Percentiles rank a stretch among this genome's conserved stretches.
These are phyloP conservation scores for Withania somnifera DNA, from an alignment of 305 asterid species.

Conservation along the genomic window DNA sequence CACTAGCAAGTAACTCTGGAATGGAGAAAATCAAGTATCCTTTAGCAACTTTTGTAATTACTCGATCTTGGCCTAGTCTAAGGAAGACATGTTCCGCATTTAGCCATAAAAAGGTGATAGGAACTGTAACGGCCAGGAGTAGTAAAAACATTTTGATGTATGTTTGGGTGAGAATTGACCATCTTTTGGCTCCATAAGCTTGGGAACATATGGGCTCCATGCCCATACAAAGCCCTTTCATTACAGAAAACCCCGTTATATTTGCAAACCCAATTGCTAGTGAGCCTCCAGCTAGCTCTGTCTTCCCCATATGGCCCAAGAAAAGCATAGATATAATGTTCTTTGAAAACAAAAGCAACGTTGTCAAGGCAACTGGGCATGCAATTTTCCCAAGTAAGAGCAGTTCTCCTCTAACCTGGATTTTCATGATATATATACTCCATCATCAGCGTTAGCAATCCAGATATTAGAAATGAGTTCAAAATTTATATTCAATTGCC, in stretches of 20 bases:
- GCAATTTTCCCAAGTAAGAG: conserved; percentile 37
- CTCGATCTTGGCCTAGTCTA: conserved; percentile 50
- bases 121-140: conserved; percentile 48
- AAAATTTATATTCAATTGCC: not conserved
- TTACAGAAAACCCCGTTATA: conserved; percentile 62
- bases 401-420: conserved; percentile 51
- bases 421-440: not conserved
- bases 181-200: conserved; percentile 65
- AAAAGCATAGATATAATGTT: conserved; percentile 75
- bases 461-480: not conserved
- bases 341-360: conserved; percentile 55
- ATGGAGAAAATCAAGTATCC: conserved; percentile 45
- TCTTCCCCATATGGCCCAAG: conserved; percentile 66
- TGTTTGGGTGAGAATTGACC: conserved; percentile 47
- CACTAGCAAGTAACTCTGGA: conserved; percentile 46
- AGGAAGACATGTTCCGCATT: conserved; percentile 45
- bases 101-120: conserved; percentile 56
- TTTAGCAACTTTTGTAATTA: conserved; percentile 41
- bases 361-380: conserved; percentile 65
- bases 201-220: conserved; percentile 91
- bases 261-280: conserved; percentile 70
- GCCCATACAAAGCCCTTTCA: conserved; percentile 71
- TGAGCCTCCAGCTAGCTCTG: conserved; percentile 78
- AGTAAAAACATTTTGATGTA: conserved; percentile 50
- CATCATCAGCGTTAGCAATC: not conserved